Percentiles rank a stretch among this genome's conserved stretches.
These are phyloP conservation scores for Penicillium griseofulvum DNA, from an alignment of 2,329 filamentous ascomycete species.

Conservation along the genomic window DNA sequence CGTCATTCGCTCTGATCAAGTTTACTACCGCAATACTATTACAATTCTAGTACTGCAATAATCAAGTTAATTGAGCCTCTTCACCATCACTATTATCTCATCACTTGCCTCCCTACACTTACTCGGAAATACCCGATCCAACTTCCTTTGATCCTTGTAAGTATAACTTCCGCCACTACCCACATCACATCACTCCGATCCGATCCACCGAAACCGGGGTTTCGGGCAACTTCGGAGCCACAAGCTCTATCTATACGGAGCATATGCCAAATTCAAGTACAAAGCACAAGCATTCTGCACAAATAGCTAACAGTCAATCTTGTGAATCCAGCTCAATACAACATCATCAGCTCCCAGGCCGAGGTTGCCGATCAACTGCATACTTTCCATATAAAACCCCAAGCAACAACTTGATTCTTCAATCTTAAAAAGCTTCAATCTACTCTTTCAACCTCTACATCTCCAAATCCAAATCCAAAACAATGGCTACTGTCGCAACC, in stretches of 20 bases:
- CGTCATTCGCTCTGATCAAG: background rate
- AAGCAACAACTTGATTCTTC: background rate
- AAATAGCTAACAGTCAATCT: conserved; percentile 3
- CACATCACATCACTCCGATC: conserved; percentile 14
- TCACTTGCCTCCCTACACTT: background rate
- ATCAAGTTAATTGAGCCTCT: background rate
- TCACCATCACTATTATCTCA: background rate
- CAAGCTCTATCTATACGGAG: conserved; percentile 4
- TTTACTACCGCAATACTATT: background rate
- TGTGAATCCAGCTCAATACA: background rate
- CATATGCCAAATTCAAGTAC: conserved; percentile 8
- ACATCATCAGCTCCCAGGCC: background rate
- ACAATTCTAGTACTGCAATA: background rate
- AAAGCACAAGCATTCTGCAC: conserved; percentile 2
- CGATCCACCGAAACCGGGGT: conserved; percentile 12
- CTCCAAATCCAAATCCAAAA: background rate
- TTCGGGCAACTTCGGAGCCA: conserved; percentile 19
- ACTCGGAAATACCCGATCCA: background rate
- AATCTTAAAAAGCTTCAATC: too few species aligned
- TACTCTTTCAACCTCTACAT: background rate
- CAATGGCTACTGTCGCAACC: conserved; percentile 15
- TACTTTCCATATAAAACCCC: background rate
- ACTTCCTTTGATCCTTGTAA: conserved; percentile 9
- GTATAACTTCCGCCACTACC: conserved; percentile 4
- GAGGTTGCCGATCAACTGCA: conserved; percentile 5